Evolutionary conservation across 129 eudicot species (phyloP).

Genomic region (Smallanthus sonchifolius): DNA sequence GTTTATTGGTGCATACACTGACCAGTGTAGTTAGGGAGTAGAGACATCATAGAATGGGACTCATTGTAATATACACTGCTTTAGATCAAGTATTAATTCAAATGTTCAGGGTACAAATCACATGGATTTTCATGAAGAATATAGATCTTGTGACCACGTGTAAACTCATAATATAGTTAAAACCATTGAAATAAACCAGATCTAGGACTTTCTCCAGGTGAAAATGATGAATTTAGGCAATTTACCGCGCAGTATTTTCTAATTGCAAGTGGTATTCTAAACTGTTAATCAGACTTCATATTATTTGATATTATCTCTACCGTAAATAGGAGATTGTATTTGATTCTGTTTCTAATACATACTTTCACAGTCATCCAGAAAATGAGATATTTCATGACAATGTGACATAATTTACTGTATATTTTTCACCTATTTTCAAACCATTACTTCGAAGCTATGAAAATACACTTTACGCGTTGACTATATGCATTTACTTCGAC

Average conservation of each 20-base stretch:
- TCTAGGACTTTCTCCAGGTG: not conserved
- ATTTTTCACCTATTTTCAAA: not conserved
- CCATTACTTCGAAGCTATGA: not conserved
- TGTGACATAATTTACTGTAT: not conserved
- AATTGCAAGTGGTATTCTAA: not conserved
- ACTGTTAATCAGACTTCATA: not conserved
- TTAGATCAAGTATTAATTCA: not conserved
- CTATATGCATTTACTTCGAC: not conserved
- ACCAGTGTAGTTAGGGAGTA: conserved; percentile 22
- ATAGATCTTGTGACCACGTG: conserved; percentile 6
- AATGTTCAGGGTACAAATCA: conserved; percentile 9
- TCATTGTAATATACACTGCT: conserved; percentile 19
- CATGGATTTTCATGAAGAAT: conserved; percentile 20
- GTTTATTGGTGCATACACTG: conserved; percentile 11
- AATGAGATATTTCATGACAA: not conserved
- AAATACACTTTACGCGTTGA: not conserved
- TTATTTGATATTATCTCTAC: too few relatives aligned
- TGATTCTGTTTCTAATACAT: not conserved
- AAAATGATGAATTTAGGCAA: not conserved
- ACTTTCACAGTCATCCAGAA: not conserved
- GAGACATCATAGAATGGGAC: conserved; percentile 42
- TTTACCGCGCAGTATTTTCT: not conserved
- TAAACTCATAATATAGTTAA: not conserved
- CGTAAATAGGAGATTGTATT: too few relatives aligned
- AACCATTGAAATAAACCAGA: not conserved